Percentiles rank a stretch among this genome's conserved stretches.
Evolutionary conservation across 768 basidiomycete genomes (phyloP).

Genomic region (Dacryopinax primogenitus): DNA sequence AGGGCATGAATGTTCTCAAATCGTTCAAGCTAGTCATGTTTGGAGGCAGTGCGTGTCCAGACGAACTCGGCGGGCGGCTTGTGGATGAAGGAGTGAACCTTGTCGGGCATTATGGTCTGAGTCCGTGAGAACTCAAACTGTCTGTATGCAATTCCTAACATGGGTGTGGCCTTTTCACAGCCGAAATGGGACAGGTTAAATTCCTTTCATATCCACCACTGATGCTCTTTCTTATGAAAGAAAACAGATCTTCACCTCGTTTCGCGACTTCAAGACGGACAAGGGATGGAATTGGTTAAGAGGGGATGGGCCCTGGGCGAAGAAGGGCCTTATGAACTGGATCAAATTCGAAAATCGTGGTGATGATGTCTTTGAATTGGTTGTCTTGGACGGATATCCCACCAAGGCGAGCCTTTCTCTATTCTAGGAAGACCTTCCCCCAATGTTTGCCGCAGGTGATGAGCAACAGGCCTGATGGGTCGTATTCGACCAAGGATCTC

Average conservation of each 20-base stretch:
- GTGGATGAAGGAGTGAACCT: conserved; percentile 38
- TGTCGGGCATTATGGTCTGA: conserved; percentile 35
- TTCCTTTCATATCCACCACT: not conserved
- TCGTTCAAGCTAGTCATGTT: conserved; percentile 39
- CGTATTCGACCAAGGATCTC: conserved; percentile 45
- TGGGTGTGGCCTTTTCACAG: not conserved
- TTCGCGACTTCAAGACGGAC: conserved; percentile 37
- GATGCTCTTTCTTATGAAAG: not conserved
- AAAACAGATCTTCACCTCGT: conserved; percentile 33
- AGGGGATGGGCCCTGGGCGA: conserved; percentile 19
- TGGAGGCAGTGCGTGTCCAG: conserved; percentile 42
- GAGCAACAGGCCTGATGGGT: conserved; percentile 40
- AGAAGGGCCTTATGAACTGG: conserved; percentile 24
- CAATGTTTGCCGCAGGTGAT: conserved; percentile 20
- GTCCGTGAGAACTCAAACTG: not conserved
- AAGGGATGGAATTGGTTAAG: conserved; percentile 47
- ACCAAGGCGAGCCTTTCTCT: conserved; percentile 30
- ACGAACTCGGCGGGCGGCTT: conserved; percentile 42
- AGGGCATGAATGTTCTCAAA: conserved; percentile 33
- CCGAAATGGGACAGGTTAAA: not conserved
- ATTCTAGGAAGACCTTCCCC: not conserved
- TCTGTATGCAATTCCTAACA: not conserved
- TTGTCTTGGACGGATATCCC: conserved; percentile 41
- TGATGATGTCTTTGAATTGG: conserved; percentile 35
- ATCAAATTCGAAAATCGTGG: conserved; percentile 35